A percentile compares a stretch with the other conserved stretches of the same genome.
Conservation (phyloP, 2,329 filamentous ascomycete genomes). For the Claviceps sorghi region DNA sequence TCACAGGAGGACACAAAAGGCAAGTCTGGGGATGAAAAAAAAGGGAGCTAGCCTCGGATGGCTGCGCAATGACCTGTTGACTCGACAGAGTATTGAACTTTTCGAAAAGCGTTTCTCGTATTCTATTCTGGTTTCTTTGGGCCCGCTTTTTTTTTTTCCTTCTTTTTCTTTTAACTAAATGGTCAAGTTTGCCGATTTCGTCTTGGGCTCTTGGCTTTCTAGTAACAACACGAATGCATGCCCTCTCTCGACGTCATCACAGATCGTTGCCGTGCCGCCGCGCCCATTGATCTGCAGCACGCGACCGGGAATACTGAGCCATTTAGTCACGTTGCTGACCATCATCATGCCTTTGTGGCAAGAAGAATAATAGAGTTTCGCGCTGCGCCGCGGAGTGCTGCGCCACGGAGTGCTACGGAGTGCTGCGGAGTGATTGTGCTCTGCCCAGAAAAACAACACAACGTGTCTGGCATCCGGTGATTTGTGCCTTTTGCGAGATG, state of each 20-base stretch:
- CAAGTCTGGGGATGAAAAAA: not conserved
- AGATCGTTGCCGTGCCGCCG: not conserved
- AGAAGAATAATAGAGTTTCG: too few relatives aligned
- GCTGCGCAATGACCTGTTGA: not conserved
- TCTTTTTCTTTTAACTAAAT: too few relatives aligned
- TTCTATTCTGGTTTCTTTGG: not conserved
- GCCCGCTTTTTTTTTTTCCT: too few relatives aligned
- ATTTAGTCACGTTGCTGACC: not conserved
- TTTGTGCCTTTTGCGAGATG: too few relatives aligned
- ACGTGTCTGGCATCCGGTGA: too few relatives aligned
- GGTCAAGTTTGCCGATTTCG: too few relatives aligned
- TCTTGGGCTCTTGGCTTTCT: not conserved
- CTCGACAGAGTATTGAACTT: not conserved
- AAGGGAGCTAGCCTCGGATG: not conserved
- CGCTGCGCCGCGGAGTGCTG: too few relatives aligned
- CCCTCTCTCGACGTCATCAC: not conserved
- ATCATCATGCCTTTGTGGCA: not conserved
- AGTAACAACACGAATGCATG: not conserved
- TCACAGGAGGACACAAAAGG: not conserved
- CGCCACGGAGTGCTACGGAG: too few relatives aligned
- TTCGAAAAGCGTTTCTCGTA: not conserved
- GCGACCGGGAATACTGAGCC: not conserved
- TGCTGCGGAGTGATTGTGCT: too few relatives aligned
- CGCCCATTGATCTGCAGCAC: not conserved
- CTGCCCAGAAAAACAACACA: too few relatives aligned